Evolutionary conservation across 176 grass and related monocot genomes (phyloP), one percentile per base, ranked within the genome.

Genomic region (Cocos nucifera): DNA sequence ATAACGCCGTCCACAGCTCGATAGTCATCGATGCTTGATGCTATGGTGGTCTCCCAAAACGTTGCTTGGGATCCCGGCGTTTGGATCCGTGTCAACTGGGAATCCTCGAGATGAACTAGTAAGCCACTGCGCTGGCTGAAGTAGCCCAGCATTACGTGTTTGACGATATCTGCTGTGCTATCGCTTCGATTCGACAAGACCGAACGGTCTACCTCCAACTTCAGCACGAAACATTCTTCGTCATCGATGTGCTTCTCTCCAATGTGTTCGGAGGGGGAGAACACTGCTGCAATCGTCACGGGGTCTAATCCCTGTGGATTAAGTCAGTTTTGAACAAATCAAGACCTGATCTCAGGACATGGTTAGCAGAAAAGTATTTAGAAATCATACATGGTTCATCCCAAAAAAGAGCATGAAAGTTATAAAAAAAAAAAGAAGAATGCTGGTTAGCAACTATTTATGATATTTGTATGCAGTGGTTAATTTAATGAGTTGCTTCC

Each of bases 91-190:
- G 94, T 98, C 64, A 98, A 74, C 54, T 98, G 94, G 24, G 81
- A 85, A 68, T 98, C 94, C 64, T 98, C 88, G 1, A 98, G 85
- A 2, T 75, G 53, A 39, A 81, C 74, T 21, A 98, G 85, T 22
- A 93, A 80, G 15, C 94, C 94, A 59, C 94, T 93, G 48, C 88
- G 84, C 73, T 93, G 94, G 85, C 94, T 98, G 69, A 98, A 98
- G 73, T 83, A 98, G 7, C 88, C 94, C 57, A 84, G 73, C 77
- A 98, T 69, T 5, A 75, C 85, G 49, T 98, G 94, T 74, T 86
- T 86, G 71, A 98, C 92, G 59, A 93, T 81, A 73, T 98, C 94
- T 25, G 94, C 87, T 2, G 88, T 98, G 67, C 79, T 79, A 66
- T 98, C 94, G 28, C 94, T 85, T 85, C 87, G 89, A 65, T 80